A percentile compares a stretch with the other conserved stretches of the same genome.
phyloP scores from a whole-genome alignment of 768 basidiomycete species.

The Termitomyces titanicus region DNA sequence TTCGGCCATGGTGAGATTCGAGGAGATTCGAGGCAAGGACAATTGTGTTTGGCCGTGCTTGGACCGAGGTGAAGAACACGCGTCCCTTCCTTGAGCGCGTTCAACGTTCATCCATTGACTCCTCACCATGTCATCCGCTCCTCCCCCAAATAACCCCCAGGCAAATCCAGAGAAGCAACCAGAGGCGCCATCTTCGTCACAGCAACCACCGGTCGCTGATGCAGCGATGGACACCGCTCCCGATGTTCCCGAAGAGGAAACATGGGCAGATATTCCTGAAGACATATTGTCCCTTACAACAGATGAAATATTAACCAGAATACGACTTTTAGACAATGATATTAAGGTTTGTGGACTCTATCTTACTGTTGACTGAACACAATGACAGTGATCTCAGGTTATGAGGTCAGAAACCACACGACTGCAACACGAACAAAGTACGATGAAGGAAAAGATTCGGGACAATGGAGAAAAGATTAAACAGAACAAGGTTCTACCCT shows the following conservation, averaged over 20 bases:
- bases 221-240: constrained; percentile 72
- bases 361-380: not conserved
- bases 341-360: constrained; percentile 61
- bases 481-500: constrained; percentile 98
- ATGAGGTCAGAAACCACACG: constrained; percentile 95
- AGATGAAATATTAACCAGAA: constrained; percentile 87
- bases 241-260: constrained; percentile 69
- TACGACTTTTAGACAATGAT: constrained; percentile 94
- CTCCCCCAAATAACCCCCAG: constrained; percentile 49
- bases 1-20: constrained; percentile 36
- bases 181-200: constrained; percentile 32
- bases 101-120: constrained; percentile 15
- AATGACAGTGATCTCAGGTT: constrained; percentile 51
- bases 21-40: constrained; percentile 1
- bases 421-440: constrained; percentile 88
- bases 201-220: constrained; percentile 27
- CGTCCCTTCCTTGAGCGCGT: constrained; percentile 30
- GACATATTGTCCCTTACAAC: constrained; percentile 75
- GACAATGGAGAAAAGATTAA: constrained; percentile 99
- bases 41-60: constrained; percentile 25
- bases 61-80: constrained; percentile 29
- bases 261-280: constrained; percentile 89
- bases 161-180: constrained; percentile 51
- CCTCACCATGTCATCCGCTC: constrained; percentile 53
- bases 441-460: constrained; percentile 98